phyloP scores from a whole-genome alignment of 2,329 filamentous ascomycete species.

The Paracoccidioides lutzii region DNA sequence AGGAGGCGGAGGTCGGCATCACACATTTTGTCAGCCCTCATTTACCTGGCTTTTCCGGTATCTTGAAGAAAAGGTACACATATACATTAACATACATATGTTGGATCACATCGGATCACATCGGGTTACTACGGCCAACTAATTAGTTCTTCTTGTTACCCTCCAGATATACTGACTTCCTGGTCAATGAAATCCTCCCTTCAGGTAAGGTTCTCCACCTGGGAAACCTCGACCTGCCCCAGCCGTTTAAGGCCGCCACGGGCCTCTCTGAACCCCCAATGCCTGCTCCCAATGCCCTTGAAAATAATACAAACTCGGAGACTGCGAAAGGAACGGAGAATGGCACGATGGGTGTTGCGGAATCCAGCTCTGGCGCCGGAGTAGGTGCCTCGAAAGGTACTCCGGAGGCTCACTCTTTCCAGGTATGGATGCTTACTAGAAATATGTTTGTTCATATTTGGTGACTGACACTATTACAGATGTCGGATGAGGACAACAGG shows the following conservation, averaged over 20 bases:
- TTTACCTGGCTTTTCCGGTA: constrained; percentile 48
- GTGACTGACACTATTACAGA: constrained; percentile 4
- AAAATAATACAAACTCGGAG: not conserved
- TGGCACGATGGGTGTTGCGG: constrained; percentile 2
- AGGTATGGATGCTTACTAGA: not conserved
- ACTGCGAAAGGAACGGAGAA: not conserved
- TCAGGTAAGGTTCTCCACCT: constrained; percentile 67
- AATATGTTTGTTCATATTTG: not conserved
- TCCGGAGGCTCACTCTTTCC: not conserved
- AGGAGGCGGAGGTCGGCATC: constrained; percentile 45
- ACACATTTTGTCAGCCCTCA: constrained; percentile 47
- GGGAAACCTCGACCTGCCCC: constrained; percentile 31
- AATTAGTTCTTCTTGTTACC: not conserved
- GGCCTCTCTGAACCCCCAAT: not conserved
- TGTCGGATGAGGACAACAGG: constrained; percentile 32
- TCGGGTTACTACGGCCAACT: not conserved
- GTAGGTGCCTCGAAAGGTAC: not conserved
- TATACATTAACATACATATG: not conserved
- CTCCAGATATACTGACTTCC: constrained; percentile 73
- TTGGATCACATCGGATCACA: too few relatives aligned
- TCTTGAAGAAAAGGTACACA: constrained; percentile 52
- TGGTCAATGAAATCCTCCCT: constrained; percentile 76
- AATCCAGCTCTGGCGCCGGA: not conserved
- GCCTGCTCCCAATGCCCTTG: not conserved
- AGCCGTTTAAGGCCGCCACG: constrained; percentile 7